Evolutionary conservation across 805 yeast genomes (phyloP), one percentile per base, ranked within the genome.

Genomic region (Candida nanaspora): DNA sequence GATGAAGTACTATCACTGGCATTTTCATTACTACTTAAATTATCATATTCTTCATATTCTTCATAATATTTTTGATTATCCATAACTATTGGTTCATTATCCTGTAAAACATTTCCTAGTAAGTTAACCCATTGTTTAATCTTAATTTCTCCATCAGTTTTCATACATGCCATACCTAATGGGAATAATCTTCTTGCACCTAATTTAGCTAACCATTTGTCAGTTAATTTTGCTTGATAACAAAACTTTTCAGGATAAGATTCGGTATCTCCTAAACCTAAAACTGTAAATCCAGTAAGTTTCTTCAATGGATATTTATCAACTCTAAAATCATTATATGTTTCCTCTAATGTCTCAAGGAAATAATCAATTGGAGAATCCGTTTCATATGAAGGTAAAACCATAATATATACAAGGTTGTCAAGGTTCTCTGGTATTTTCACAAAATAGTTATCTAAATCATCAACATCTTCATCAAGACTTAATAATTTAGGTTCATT

Each of bases 301-400:
- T 70, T 62, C 25, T 74, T 66, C 51, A 88, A 65, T 3, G 96
- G 96, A 48, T 76, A 80, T 46, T 85, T 85, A 55, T 87, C 95
- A 27, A 88, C 75, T 49, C 96, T 71, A 65, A 86, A 86, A 59
- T 88, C 97, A 46, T 82, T 81, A 45, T 76, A 76, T 2, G 94
- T 86, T 41, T 88, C 96, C 46, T 76, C 71, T 48, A 88, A 66
- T 34, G 85, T 79, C 51, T 86, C 94, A 42, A 88, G 65, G 59
- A 87, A 86, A 55, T 78, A 89, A 59, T 88, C 97, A 26, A 89
- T 70, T 13, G 97, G 96, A 1, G 94, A 85, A 58, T 88, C 97
- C 0, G 89, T 84, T 48, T 87, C 96, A 56, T 88, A 88, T 0
- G 96, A 86, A 2, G 97, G 97, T 26, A 88, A 66, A 14, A 88